Evolutionary conservation across 139 green algal genomes (phyloP).

Genomic region (Micractinium sp.): DNA sequence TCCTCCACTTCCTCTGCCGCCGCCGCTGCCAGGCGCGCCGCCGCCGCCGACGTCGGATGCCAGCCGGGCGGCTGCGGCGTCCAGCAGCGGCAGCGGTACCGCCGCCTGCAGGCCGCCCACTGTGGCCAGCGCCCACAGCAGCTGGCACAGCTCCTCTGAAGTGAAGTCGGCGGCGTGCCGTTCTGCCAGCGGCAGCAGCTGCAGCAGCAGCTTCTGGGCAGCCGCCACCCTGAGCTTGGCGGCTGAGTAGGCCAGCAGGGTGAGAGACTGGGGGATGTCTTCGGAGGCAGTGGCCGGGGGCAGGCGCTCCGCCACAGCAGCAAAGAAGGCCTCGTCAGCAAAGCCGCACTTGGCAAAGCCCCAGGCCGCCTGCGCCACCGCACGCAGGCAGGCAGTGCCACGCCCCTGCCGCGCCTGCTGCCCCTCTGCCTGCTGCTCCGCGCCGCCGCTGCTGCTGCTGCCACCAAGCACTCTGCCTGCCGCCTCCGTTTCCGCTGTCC

Average conservation of each 20-base stretch:
- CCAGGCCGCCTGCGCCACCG: not conserved
- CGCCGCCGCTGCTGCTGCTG: too few relatives aligned
- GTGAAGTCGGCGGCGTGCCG: constrained; percentile 37
- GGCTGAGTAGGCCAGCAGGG: constrained; percentile 53
- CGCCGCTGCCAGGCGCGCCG: not conserved
- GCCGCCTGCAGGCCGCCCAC: not conserved
- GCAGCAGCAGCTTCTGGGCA: not conserved
- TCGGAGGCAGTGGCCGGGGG: not conserved
- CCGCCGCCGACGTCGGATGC: not conserved
- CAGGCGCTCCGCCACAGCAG: not conserved
- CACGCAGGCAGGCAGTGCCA: not conserved
- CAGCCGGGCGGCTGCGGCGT: not conserved
- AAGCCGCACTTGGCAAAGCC: not conserved
- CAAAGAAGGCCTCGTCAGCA: not conserved
- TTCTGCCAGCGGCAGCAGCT: constrained; percentile 42
- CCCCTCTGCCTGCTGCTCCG: not conserved
- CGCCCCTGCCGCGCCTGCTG: not conserved
- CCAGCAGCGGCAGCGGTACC: not conserved
- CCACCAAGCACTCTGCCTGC: too few relatives aligned
- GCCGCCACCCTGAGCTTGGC: constrained; percentile 51
- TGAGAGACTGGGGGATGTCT: not conserved
- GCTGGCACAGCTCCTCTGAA: constrained; percentile 55
- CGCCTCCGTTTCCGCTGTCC: not conserved
- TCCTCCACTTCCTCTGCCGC: not conserved
- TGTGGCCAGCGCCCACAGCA: constrained; percentile 30